A percentile compares a stretch with the other conserved stretches of the same genome.
phyloP scores from a whole-genome alignment of 352 stramenopile species.

The Phytopythium mirpurense region DNA sequence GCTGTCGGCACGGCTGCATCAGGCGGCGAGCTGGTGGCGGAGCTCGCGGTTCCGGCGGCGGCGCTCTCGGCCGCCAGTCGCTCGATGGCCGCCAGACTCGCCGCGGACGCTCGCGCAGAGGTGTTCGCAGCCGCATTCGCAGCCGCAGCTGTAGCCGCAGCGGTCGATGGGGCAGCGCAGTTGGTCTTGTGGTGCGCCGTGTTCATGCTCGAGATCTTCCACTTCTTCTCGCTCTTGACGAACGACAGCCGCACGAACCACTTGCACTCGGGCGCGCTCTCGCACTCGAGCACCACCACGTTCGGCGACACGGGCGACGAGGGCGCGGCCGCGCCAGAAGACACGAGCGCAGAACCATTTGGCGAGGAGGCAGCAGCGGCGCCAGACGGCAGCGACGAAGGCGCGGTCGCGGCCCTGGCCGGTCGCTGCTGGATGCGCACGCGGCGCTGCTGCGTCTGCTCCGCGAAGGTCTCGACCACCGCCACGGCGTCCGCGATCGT shows the following conservation, averaged over 20 bases:
- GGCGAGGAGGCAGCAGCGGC: conserved; percentile 5
- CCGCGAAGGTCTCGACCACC: conserved; percentile 52
- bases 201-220: conserved; percentile 75
- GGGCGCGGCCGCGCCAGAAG: background rate
- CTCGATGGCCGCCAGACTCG: conserved; percentile 22
- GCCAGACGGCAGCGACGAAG: background rate
- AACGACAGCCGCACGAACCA: conserved; percentile 69
- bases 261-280: conserved; percentile 59
- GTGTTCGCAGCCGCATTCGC: background rate
- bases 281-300: conserved; percentile 54
- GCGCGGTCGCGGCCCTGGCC: conserved; percentile 1
- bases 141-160: conserved; percentile 7
- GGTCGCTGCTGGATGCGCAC: conserved; percentile 42
- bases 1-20: conserved; percentile 3
- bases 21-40: background rate
- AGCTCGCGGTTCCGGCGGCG: conserved; percentile 9
- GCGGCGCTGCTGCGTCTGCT: conserved; percentile 44
- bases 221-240: conserved; percentile 60
- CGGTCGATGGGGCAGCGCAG: conserved; percentile 27
- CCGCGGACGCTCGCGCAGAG: background rate
- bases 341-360: background rate
- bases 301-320: conserved; percentile 20
- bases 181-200: conserved; percentile 56
- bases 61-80: conserved; percentile 21
- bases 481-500: conserved; percentile 61